Evolutionary conservation across 2,329 filamentous ascomycete genomes (phyloP), one percentile per base, ranked within the genome.

Genomic region (Stemphylium lycopersici): DNA sequence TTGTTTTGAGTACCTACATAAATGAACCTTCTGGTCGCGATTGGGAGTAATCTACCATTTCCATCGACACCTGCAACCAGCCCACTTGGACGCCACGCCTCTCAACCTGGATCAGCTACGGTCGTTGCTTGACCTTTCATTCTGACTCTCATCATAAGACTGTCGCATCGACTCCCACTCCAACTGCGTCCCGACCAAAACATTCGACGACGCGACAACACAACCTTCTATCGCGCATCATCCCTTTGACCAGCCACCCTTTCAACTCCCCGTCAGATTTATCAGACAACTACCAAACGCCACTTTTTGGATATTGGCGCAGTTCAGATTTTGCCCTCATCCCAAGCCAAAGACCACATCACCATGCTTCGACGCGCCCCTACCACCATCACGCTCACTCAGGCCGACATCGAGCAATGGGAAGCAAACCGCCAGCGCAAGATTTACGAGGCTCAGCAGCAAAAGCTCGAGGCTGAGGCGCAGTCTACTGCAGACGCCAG

Each of bases 381-480:
- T 10, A 91, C 89, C 41, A 83, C 84, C 12, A 84, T 91, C 58
- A 79, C 82, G 49, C 83, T 91, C 60, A 90, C 88, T 2, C 80
- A 85, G 42, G 86, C 90, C 68, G 89, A 91, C 72, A 81, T 91
- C 34, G 86, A 87, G 34, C 79, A 83, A 48, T 90, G 90, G 76
- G 88, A 91, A 68, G 86, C 88, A 71, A 81, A 81, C 24, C 83
- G 86, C 56, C 61, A 70, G 52, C 71, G 68, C 48, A 71, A 67
- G 38, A 51, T 68, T 11, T 69, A 66, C 62, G 70, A 72, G 48
- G 57, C 62, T 32, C 61, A 71, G 45, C 61, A 71, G 40, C 65
- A 70, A 45, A 60, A 58, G 29, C 49, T 58, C n/a, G 40, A 45
- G n/a, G 34, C 45, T 22, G 53, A 61, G 4, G 34, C 29, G 0